Percentiles rank a stretch among this genome's conserved stretches.
phyloP scores from a whole-genome alignment of 208 protist genomes.

The Leishmania guyanensis region DNA sequence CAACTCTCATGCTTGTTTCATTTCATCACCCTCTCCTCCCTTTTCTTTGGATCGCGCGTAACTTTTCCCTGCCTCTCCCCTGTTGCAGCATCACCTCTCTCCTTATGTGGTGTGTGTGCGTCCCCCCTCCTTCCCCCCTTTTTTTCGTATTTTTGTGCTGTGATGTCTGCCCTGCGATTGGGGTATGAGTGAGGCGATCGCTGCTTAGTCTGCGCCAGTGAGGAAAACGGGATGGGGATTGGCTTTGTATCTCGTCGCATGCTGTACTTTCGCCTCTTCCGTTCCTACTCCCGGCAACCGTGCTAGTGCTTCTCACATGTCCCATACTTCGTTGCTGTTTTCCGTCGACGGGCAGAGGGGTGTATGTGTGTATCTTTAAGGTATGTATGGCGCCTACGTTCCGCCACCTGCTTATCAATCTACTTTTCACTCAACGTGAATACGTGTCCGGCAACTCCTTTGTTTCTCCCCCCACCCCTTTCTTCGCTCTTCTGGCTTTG shows the following conservation, averaged over 20 bases:
- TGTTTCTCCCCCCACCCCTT: not conserved
- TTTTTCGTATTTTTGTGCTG: not conserved
- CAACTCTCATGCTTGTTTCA: not conserved
- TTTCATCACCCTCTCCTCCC: not conserved
- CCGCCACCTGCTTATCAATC: not conserved
- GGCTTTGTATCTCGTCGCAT: not conserved
- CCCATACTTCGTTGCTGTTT: not conserved
- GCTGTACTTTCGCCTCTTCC: not conserved
- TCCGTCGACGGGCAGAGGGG: not conserved
- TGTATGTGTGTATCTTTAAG: not conserved
- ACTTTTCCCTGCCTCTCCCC: not conserved
- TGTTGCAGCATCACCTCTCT: not conserved
- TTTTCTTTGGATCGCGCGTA: not conserved
- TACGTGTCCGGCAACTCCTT: not conserved
- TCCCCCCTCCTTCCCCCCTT: not conserved
- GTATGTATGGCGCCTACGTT: not conserved
- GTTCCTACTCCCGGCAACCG: not conserved
- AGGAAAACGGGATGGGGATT: not conserved
- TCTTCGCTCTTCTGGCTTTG: not conserved
- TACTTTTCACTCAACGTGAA: not conserved
- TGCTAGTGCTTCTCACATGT: not conserved
- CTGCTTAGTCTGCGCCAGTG: not conserved
- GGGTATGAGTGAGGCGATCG: not conserved
- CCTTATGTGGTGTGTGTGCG: not conserved
- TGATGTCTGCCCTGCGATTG: not conserved